Percentiles rank a stretch among this genome's conserved stretches.
phyloP scores from a whole-genome alignment of 2,329 filamentous ascomycete genomes.

The Elsinoe batatas region DNA sequence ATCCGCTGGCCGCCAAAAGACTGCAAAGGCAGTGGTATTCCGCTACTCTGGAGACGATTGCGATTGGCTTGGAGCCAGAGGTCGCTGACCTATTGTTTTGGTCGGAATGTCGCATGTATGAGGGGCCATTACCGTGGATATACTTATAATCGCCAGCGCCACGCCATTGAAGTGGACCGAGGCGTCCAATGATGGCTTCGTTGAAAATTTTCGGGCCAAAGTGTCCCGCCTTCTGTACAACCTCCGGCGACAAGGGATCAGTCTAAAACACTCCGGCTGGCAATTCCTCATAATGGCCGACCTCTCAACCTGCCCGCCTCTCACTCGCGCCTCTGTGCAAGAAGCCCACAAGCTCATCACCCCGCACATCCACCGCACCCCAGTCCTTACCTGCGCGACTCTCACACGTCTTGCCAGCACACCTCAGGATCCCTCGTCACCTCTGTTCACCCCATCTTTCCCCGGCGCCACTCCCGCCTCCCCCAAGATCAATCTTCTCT shows the following conservation, averaged over 20 bases:
- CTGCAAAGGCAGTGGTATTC: conserved; percentile 31
- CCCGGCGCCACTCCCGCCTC: conserved; percentile 35
- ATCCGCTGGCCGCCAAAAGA: conserved; percentile 31
- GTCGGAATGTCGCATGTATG: not conserved
- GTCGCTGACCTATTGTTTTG: not conserved
- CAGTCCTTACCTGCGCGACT: conserved; percentile 69
- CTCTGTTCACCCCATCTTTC: not conserved
- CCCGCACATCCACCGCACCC: conserved; percentile 70
- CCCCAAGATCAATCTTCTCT: conserved; percentile 66
- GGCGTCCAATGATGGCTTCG: not conserved
- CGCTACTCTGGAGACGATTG: not conserved
- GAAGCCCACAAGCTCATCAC: conserved; percentile 64
- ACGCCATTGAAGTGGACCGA: not conserved
- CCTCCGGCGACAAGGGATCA: too few species aligned
- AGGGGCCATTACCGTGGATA: not conserved
- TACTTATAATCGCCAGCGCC: not conserved
- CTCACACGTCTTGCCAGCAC: conserved; percentile 66
- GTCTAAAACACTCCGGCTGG: too few species aligned
- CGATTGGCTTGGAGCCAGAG: not conserved
- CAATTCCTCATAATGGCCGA: conserved; percentile 38
- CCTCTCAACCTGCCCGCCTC: conserved; percentile 43
- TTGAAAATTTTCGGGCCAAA: not conserved
- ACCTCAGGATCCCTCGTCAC: conserved; percentile 41
- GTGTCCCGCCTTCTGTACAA: too few species aligned
- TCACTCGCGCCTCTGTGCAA: conserved; percentile 63